Percentiles rank a stretch among this genome's conserved stretches.
These are phyloP conservation scores for Trifolium dubium DNA, from an alignment of 306 rosid species.

Conservation along the genomic window DNA sequence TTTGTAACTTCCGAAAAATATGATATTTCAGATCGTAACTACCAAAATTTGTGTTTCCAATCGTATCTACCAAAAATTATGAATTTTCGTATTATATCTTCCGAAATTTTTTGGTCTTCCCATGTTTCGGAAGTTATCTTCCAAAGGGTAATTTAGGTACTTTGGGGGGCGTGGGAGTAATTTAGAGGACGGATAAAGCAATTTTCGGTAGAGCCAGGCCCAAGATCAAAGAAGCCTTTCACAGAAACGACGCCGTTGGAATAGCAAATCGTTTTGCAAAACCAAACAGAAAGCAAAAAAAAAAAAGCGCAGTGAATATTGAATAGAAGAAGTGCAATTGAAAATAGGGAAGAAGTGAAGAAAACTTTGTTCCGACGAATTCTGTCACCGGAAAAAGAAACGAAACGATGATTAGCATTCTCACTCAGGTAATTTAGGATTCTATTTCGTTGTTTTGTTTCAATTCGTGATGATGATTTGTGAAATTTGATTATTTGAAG, in stretches of 20 bases:
- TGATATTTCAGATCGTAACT: too few relatives aligned
- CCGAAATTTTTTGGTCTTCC: too few relatives aligned
- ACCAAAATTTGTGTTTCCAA: too few relatives aligned
- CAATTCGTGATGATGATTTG: background rate
- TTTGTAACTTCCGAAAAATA: too few relatives aligned
- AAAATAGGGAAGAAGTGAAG: background rate
- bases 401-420: constrained; percentile 73
- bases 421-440: constrained; percentile 62
- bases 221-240: background rate
- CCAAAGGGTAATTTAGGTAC: too few relatives aligned
- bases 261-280: background rate
- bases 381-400: constrained; percentile 22
- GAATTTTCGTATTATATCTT: too few relatives aligned
- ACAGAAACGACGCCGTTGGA: constrained; percentile 37
- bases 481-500: background rate
- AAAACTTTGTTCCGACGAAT: constrained; percentile 20
- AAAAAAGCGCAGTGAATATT: background rate
- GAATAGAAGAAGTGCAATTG: background rate
- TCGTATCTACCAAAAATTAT: too few relatives aligned
- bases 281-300: constrained; percentile 1
- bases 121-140: too few relatives aligned
- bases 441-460: background rate
- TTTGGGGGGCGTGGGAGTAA: too few relatives aligned
- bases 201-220: too few relatives aligned
- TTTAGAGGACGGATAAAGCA: too few relatives aligned